Conservation (phyloP, 2,329 filamentous ascomycete genomes). For the Fusarium hainanense region DNA sequence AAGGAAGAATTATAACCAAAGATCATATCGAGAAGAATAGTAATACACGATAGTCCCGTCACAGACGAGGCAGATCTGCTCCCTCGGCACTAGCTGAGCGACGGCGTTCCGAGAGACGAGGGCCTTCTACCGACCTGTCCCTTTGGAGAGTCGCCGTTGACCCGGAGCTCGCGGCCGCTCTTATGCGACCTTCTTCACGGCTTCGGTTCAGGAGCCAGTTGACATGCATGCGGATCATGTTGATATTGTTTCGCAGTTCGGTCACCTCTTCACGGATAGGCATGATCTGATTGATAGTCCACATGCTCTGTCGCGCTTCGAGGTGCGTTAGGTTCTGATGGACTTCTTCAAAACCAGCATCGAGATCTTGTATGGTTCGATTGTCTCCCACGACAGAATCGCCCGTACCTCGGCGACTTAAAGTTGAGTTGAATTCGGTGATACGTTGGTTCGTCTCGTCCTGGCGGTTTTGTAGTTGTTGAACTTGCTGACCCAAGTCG, state of each 20-base stretch:
- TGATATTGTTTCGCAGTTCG: slow-evolving; percentile 67
- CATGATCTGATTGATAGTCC: slow-evolving; percentile 70
- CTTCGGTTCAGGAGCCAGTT: slow-evolving; percentile 67
- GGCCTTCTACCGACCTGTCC: slow-evolving; percentile 45
- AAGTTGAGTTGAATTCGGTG: slow-evolving; percentile 57
- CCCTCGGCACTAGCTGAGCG: slow-evolving; percentile 53
- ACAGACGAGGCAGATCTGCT: slow-evolving; percentile 53
- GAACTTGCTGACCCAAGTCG: slow-evolving; percentile 52
- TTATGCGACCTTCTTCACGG: slow-evolving; percentile 58
- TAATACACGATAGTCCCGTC: slow-evolving; percentile 14
- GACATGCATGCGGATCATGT: slow-evolving; percentile 69
- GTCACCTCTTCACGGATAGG: slow-evolving; percentile 72
- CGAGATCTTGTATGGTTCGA: slow-evolving; percentile 57
- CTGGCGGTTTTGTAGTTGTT: slow-evolving; percentile 51
- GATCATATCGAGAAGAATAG: not conserved
- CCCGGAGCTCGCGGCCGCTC: slow-evolving; percentile 52
- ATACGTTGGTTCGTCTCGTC: slow-evolving; percentile 50
- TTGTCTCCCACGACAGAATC: slow-evolving; percentile 63
- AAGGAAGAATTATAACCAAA: not conserved
- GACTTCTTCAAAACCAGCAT: slow-evolving; percentile 64
- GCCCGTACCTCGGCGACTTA: slow-evolving; percentile 48
- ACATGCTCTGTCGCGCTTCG: slow-evolving; percentile 69
- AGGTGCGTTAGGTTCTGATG: slow-evolving; percentile 67
- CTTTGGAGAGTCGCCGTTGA: slow-evolving; percentile 48
- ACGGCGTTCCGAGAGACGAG: slow-evolving; percentile 50